Base-by-base conservation (phyloP, 257 asterid species). In the Linderniella brevidens region DNA sequence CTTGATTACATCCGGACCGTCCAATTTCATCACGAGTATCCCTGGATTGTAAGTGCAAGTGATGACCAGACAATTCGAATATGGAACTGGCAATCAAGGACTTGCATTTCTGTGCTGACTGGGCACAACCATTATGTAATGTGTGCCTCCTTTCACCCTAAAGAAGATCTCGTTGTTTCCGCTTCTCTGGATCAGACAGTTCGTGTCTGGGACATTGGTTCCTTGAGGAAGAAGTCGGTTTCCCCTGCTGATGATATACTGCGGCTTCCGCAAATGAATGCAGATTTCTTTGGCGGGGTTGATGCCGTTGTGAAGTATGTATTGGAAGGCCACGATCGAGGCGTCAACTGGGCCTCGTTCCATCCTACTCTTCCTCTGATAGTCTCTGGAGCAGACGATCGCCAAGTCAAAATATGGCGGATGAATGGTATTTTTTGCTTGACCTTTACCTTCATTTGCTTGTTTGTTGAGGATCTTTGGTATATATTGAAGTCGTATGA, bases 51-150 rank as follows among this genome's bases (percentile, higher is more conserved):
- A 35, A 90, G 99, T 69, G 93, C 96, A 36, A 81, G 94, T 68
- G 99, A 85, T 70, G 99, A 90, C 53, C 99, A 90, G 72, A 90
- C 99, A 19, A 90, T 90, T 51, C 73, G 99, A 64, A 79, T 90
- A 59, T 90, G 99, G 99, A 90, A 90, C 50, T 90, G 99, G 99
- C 99, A 90, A 49, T 90, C 99, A 1, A 90, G 99, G 2, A 81
- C 88, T 46, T 85, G 96, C 69, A 71, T 90, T 47, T 81, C 99
- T 15, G 99, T 90, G 40, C 62, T 90, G 68, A 85, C 94, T 13
- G 99, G 96, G 44, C 99, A 90, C 79, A 90, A 85, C 58, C 99
- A 90, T 51, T 90, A 90, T 62, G 96, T 90, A 50, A 90, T 90
- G 99, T 79, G 92, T 61, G 99, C 99, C 58, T 58, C 86, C 25